Conservation (phyloP, 2,329 filamentous ascomycete genomes). For the Aspergillus neotritici region DNA sequence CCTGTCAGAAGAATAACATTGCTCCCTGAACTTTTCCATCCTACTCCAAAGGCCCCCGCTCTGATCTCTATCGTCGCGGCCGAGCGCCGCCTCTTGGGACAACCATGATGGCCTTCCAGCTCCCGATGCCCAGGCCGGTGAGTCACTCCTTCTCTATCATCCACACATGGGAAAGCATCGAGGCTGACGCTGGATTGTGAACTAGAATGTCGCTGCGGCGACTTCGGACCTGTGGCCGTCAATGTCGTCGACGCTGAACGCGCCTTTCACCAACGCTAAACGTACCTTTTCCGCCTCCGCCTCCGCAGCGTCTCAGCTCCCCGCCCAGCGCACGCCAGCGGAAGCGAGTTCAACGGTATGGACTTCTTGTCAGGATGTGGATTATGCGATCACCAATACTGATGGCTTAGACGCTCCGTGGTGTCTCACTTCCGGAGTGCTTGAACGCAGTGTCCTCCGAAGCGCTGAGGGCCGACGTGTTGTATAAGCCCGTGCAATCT, state of each 20-base stretch:
- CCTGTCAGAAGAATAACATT: slow-evolving; percentile 10
- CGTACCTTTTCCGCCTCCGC: slow-evolving; percentile 16
- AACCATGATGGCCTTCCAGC: slow-evolving; percentile 48
- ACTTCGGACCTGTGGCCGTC: slow-evolving; percentile 42
- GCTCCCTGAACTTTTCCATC: not conserved
- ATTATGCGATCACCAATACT: slow-evolving; percentile 3
- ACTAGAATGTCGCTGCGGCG: slow-evolving; percentile 43
- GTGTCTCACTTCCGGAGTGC: slow-evolving; percentile 22
- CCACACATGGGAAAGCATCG: not conserved
- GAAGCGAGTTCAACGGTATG: slow-evolving; percentile 20
- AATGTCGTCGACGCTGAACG: slow-evolving; percentile 35
- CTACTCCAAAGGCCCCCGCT: slow-evolving; percentile 11
- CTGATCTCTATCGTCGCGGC: slow-evolving; percentile 24
- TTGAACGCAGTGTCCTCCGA: slow-evolving; percentile 22
- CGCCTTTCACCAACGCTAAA: slow-evolving; percentile 32
- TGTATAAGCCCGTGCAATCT: slow-evolving; percentile 15
- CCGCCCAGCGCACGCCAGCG: slow-evolving; percentile 9
- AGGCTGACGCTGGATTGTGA: slow-evolving; percentile 9
- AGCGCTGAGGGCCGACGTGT: slow-evolving; percentile 18
- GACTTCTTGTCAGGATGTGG: not conserved
- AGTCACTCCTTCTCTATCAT: slow-evolving; percentile 13
- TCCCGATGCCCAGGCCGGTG: slow-evolving; percentile 45
- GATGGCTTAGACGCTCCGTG: slow-evolving; percentile 9
- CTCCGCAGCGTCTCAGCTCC: slow-evolving; percentile 8
- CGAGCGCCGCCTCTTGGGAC: slow-evolving; percentile 33